phyloP scores from a whole-genome alignment of 257 asterid species.

The Solanum habrochaites region DNA sequence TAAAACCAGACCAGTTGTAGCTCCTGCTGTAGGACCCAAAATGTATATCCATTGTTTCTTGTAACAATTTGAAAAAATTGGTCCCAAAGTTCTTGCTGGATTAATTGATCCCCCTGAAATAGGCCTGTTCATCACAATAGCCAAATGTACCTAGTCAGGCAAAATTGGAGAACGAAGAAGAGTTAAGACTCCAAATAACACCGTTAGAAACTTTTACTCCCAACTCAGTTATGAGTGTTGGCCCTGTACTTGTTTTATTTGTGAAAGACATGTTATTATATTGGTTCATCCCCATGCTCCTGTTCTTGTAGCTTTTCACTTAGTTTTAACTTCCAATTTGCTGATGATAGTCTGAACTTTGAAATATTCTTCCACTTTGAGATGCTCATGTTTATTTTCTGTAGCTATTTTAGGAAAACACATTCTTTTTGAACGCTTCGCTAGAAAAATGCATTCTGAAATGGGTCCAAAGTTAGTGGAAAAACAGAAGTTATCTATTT shows the following conservation, averaged over 20 bases:
- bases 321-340: background rate
- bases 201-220: background rate
- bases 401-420: background rate
- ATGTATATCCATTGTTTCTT: conserved; percentile 17
- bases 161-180: background rate
- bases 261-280: background rate
- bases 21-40: conserved; percentile 22
- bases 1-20: conserved; percentile 25
- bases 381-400: background rate
- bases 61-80: conserved; percentile 12
- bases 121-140: conserved; percentile 9
- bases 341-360: background rate
- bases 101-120: conserved; percentile 28
- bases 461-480: background rate
- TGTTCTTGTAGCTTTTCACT: background rate
- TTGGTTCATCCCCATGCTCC: background rate
- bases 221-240: background rate
- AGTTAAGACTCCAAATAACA: background rate
- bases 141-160: background rate
- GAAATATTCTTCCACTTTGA: background rate
- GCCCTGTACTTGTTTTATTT: background rate
- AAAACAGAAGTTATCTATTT: background rate
- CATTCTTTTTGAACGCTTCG: background rate
- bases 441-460: background rate
- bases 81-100: conserved; percentile 27